Evolutionary conservation across 352 stramenopile species (phyloP).

Genomic region (Phytophthora tubulina): DNA sequence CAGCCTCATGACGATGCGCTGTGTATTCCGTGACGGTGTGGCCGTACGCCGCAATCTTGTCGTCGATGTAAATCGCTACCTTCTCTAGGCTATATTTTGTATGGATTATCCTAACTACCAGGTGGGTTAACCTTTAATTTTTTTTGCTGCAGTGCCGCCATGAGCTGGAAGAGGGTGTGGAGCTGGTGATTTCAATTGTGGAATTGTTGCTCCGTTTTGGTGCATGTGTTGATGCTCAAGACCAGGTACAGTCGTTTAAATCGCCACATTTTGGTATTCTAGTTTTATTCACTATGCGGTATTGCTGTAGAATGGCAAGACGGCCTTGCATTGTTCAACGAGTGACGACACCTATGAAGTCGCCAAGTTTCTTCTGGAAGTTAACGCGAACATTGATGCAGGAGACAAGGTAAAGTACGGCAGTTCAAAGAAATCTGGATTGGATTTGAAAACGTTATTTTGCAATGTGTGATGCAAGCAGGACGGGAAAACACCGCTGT

Average conservation of each 20-base stretch:
- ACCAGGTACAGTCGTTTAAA: slow-evolving; percentile 9
- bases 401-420: slow-evolving; percentile 19
- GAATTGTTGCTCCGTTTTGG: slow-evolving; percentile 16
- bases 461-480: neutral
- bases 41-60: slow-evolving; percentile 28
- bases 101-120: no score
- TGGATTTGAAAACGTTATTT: neutral
- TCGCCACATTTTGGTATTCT: neutral
- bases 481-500: slow-evolving; percentile 34
- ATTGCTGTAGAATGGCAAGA: slow-evolving; percentile 29
- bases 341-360: slow-evolving; percentile 30
- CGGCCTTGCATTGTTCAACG: slow-evolving; percentile 26
- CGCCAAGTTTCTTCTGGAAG: slow-evolving; percentile 26
- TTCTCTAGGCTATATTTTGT: neutral
- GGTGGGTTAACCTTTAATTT: neutral
- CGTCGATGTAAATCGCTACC: slow-evolving; percentile 16
- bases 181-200: slow-evolving; percentile 16
- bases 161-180: slow-evolving; percentile 7
- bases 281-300: neutral
- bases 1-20: slow-evolving; percentile 31
- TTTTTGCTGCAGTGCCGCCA: slow-evolving; percentile 24
- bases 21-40: slow-evolving; percentile 24
- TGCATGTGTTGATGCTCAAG: slow-evolving; percentile 18
- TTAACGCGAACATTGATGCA: slow-evolving; percentile 4
- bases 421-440: neutral